A percentile compares a stretch with the other conserved stretches of the same genome.
These are phyloP conservation scores for Monilinia fructigena DNA, from an alignment of 2,329 filamentous ascomycete genomes.

Conservation along the genomic window DNA sequence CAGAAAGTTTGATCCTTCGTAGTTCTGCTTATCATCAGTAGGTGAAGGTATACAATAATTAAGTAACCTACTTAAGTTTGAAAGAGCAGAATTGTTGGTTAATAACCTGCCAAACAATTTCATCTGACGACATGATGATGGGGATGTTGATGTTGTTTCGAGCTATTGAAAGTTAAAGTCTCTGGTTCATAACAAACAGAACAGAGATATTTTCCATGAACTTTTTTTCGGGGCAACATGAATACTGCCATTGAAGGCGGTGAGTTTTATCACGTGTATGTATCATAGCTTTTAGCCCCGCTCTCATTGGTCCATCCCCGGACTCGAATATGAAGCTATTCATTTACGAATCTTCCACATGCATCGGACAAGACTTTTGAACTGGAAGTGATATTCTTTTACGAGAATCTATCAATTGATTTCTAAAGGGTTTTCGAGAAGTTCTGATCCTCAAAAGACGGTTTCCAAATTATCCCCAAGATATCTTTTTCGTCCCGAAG, in stretches of 20 bases:
- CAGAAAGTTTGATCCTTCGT: slow-evolving; percentile 91
- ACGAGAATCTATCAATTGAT: too few species aligned
- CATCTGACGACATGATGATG: slow-evolving; percentile 76
- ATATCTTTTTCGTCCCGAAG: too few species aligned
- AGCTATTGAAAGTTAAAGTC: slow-evolving; percentile 1
- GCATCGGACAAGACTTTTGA: too few species aligned
- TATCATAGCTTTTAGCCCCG: not conserved
- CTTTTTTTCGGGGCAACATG: slow-evolving; percentile 18
- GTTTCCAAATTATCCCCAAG: too few species aligned
- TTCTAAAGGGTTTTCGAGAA: too few species aligned
- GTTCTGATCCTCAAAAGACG: not conserved
- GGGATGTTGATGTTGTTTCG: slow-evolving; percentile 1
- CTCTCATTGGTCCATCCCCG: slow-evolving; percentile 1
- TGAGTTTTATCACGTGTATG: not conserved
- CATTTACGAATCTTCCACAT: too few species aligned
- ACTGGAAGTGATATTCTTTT: too few species aligned
- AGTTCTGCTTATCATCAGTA: slow-evolving; percentile 50
- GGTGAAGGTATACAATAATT: slow-evolving; percentile 35
- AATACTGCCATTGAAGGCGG: slow-evolving; percentile 9
- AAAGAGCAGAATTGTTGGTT: slow-evolving; percentile 94
- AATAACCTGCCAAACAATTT: slow-evolving; percentile 96
- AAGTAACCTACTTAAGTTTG: slow-evolving; percentile 73
- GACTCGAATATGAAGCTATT: not conserved
- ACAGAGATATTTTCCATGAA: slow-evolving; percentile 20
- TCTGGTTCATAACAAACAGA: not conserved